Base-by-base conservation (phyloP, 805 yeast species). In the Nakazawaea ambrosiae region DNA sequence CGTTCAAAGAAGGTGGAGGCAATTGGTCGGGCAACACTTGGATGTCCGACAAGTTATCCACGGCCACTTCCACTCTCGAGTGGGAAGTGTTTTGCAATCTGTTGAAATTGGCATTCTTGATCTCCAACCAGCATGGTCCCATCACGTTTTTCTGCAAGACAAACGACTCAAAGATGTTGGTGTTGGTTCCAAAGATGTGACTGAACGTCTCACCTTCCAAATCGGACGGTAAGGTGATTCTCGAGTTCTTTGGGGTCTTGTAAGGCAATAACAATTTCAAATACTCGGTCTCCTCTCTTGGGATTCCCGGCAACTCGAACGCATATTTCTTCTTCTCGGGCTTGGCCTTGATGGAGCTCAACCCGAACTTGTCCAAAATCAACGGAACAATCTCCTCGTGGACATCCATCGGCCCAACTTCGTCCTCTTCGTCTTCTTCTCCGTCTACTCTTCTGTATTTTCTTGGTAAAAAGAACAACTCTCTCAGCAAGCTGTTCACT, bases 61-160 rank as follows among this genome's bases (percentile, higher is more conserved):
- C 73, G 1, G 78, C 60, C 2, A 83, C 75, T 50, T 87, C 95
- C n/a, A 84, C 68, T 39, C 74, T 73, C 59, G 95, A 85, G 61
- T 89, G 90, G 0, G 95, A 79, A 2, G 83, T 69, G 50, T 78
- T 81, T 36, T 68, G 70, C 28, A 80, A 57, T 0, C 74, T 56
- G 18, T 57, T 54, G 48, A 83, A 81, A 44, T 80, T 78, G 34
- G 80, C 81, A 35, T 73, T 69, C 30, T 69, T 65, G 36, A 92
- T 67, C 34, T 82, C 82, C 36, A 92, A 64, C 98, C 98, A 92
- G 56, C 97, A 88, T 3, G 98, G 98, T 8, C 98, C 98, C 96
- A 87, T 89, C 31, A 92, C 70, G 48, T 81, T 79, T 48, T 84
- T 70, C 55, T 81, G 86, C 19, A 89, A 50, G 9, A 87, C 92